Base-by-base conservation (phyloP, 2,329 filamentous ascomycete species). In the Alternaria viburni region DNA sequence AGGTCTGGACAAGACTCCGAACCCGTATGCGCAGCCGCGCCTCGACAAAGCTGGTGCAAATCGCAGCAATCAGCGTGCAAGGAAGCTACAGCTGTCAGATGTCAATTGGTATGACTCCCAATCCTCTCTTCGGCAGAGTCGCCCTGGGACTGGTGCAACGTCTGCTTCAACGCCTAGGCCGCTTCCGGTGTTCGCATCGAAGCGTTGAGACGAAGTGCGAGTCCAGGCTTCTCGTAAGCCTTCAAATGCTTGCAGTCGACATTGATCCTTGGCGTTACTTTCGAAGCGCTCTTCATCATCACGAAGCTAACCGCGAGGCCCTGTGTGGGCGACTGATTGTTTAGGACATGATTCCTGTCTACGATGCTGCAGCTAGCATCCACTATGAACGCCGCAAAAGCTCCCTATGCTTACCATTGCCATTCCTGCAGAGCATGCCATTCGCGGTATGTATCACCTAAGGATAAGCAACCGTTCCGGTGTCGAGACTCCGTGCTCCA, bases 61-160 rank as follows among this genome's bases (percentile, higher is more conserved):
- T 70, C 90, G 91, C 59, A 88, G 87, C 75, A 90, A 91, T 63
- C 93, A 97, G 79, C 91, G 94, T 68, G 90, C 92, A 62, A 89
- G 96, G 74, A 97, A 97, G 81, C 85, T 99, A 64, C 95, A 98
- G 79, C 87, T 98, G 63, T 97, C 93, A 81, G 96, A 99, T 81
- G 93, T 99, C 80, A 95, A 99, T 81, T 99, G 96, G 96, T 97
- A 95, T 84, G 84, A 57, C 45, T 68, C 71, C 62, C 69, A 59
- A 66, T 71, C 61, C 54, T 69, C 68, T 65, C 64, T 65, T 59
- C 62, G 58, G 54, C 62, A 70, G 57, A 64, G 49, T 66, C 46
- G 57, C 46, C 55, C 51, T 65, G 54, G 56, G 28, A 51, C 58
- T 64, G 46, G 59, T 54, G 57, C 50, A 51, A 54, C 43, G 44